phyloP scores from a whole-genome alignment of 306 rosid species.

The Malus fusca region DNA sequence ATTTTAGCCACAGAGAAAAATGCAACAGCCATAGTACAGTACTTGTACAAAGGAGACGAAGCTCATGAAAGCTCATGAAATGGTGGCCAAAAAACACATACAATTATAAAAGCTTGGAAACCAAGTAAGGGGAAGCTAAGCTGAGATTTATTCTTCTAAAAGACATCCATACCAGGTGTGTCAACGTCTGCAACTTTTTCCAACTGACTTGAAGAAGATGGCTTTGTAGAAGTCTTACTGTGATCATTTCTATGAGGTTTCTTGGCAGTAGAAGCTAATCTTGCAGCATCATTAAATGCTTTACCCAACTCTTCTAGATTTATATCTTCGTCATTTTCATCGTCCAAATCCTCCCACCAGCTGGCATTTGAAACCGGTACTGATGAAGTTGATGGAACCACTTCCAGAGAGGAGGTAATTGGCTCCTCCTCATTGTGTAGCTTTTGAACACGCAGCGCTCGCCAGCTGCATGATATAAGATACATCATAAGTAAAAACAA shows the following conservation, averaged over 20 bases:
- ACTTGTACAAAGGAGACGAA: neutral
- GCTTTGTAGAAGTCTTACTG: slow-evolving; percentile 7
- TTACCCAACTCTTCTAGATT: slow-evolving; percentile 55
- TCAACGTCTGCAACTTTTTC: slow-evolving; percentile 23
- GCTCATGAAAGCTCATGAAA: neutral
- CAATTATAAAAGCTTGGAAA: neutral
- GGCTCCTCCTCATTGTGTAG: slow-evolving; percentile 13
- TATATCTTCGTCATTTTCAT: slow-evolving; percentile 26
- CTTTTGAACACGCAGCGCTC: slow-evolving; percentile 69
- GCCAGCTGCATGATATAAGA: slow-evolving; percentile 36
- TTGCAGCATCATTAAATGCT: slow-evolving; percentile 51
- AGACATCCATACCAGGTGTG: slow-evolving; percentile 37
- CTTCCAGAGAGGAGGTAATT: slow-evolving; percentile 11
- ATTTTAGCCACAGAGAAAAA: neutral
- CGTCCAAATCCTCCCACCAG: slow-evolving; percentile 30
- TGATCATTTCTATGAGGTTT: slow-evolving; percentile 14
- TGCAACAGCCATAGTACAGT: neutral
- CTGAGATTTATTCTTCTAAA: neutral
- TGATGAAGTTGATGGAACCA: slow-evolving; percentile 4
- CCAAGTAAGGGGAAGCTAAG: neutral
- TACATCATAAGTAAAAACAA: neutral
- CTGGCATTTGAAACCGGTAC: slow-evolving; percentile 16
- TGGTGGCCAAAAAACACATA: neutral
- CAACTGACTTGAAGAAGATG: slow-evolving; percentile 17
- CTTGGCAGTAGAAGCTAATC: slow-evolving; percentile 43